Percentiles rank a stretch among this genome's conserved stretches.
Evolutionary conservation across 257 asterid genomes (phyloP).

Genomic region (Plantago major): DNA sequence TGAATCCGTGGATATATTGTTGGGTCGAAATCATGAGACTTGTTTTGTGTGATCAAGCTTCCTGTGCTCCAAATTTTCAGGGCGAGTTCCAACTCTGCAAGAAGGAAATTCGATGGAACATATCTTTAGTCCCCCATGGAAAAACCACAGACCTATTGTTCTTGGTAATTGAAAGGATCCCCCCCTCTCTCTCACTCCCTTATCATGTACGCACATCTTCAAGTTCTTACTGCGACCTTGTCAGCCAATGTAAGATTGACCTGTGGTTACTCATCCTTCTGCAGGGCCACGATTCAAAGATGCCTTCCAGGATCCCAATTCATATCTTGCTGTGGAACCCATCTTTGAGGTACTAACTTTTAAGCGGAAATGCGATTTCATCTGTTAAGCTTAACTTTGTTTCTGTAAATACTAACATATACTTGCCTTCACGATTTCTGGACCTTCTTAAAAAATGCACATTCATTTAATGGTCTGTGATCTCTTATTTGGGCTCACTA

Average conservation of each 20-base stretch:
- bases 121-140: constrained; percentile 79
- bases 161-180: constrained; percentile 52
- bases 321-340: constrained; percentile 79
- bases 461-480: constrained; percentile 11
- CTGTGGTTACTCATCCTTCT: constrained; percentile 17
- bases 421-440: constrained; percentile 17
- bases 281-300: constrained; percentile 95
- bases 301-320: constrained; percentile 88
- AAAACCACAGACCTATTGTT: constrained; percentile 71
- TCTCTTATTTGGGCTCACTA: constrained; percentile 7
- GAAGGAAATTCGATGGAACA: constrained; percentile 88
- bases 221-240: constrained; percentile 6
- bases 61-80: constrained; percentile 39
- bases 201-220: constrained; percentile 1
- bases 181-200: constrained; percentile 8
- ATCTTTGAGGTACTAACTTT: constrained; percentile 69
- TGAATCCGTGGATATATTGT: too few species aligned
- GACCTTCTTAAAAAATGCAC: constrained; percentile 5
- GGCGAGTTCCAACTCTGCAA: constrained; percentile 85
- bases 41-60: constrained; percentile 16
- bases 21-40: neutral
- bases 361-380: constrained; percentile 13
- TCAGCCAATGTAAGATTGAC: constrained; percentile 14
- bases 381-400: constrained; percentile 9
- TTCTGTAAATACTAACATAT: constrained; percentile 10